Evolutionary conservation across 306 rosid species (phyloP).

Genomic region (Gillenia trifoliata): DNA sequence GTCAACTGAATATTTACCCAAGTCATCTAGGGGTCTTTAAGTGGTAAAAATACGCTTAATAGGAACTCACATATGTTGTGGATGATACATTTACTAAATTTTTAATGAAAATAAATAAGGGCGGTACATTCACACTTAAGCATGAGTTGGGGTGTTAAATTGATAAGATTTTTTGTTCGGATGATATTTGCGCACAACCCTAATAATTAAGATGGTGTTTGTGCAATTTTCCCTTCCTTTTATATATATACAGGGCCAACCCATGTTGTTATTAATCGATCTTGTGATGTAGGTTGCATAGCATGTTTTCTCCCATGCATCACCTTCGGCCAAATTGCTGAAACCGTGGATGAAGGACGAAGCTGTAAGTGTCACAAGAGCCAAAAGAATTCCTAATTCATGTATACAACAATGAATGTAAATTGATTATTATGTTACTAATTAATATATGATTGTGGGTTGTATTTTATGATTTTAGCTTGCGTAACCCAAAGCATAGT

Average conservation of each 20-base stretch:
- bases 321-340: constrained; percentile 1
- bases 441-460: neutral
- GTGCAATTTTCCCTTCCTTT: neutral
- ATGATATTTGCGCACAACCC: neutral
- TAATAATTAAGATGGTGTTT: neutral
- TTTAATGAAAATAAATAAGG: neutral
- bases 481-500: neutral
- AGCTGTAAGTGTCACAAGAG: constrained; percentile 3
- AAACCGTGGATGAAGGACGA: constrained; percentile 7
- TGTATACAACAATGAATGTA: neutral
- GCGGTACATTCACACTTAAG: neutral
- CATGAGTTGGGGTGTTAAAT: neutral
- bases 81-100: no score
- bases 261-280: neutral
- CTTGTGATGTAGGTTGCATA: constrained; percentile 1
- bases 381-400: neutral
- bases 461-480: neutral
- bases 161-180: no score
- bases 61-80: neutral
- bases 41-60: neutral
- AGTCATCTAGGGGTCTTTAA: neutral
- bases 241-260: neutral
- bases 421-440: neutral
- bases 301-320: constrained; percentile 4
- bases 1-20: neutral